Conservation (phyloP, 345 rosid species). For the Mercurialis annua region DNA sequence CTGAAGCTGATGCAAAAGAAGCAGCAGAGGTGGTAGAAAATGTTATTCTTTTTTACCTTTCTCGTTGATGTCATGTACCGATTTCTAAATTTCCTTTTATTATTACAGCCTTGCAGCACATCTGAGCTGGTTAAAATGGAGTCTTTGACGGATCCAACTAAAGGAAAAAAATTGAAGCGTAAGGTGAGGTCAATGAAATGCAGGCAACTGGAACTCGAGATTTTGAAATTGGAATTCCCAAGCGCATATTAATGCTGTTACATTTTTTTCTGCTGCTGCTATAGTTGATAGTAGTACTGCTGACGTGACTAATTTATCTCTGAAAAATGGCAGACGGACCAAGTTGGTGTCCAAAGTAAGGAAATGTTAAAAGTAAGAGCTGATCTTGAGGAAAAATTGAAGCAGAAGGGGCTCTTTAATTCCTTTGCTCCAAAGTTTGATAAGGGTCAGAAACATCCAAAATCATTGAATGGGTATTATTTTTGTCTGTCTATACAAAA, state of each 20-base stretch:
- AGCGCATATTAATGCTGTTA: not conserved
- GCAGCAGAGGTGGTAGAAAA: slow-evolving; percentile 24
- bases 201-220: not conserved
- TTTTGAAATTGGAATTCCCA: not conserved
- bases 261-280: not conserved
- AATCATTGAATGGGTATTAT: slow-evolving; percentile 57
- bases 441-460: slow-evolving; percentile 45
- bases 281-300: not conserved
- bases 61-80: slow-evolving; percentile 1
- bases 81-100: slow-evolving; percentile 15
- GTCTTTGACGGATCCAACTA: slow-evolving; percentile 18
- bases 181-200: slow-evolving; percentile 38
- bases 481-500: slow-evolving; percentile 1
- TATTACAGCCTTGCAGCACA: slow-evolving; percentile 22
- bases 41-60: not conserved
- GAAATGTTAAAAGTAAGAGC: slow-evolving; percentile 88
- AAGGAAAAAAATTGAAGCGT: slow-evolving; percentile 41
- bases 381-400: slow-evolving; percentile 75
- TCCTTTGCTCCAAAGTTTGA: slow-evolving; percentile 43
- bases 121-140: slow-evolving; percentile 26
- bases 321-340: slow-evolving; percentile 46
- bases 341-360: slow-evolving; percentile 64
- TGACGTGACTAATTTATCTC: slow-evolving; percentile 19
- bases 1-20: slow-evolving; percentile 26
- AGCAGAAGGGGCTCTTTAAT: slow-evolving; percentile 50